Evolutionary conservation across 2,329 filamentous ascomycete species (phyloP).

Genomic region (Diaporthe ilicicola): DNA sequence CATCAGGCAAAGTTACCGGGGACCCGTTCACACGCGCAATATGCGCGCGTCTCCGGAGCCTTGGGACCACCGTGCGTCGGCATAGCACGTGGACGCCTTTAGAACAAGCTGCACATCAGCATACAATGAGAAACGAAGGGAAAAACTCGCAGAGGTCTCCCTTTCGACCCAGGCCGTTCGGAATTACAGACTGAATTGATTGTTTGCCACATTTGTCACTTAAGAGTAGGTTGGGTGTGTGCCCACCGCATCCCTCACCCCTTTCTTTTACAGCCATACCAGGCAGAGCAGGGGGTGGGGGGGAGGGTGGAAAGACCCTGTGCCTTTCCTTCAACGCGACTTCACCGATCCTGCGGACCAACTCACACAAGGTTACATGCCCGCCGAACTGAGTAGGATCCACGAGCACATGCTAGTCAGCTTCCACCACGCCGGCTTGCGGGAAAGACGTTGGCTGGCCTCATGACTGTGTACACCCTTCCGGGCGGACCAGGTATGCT

Average conservation of each 20-base stretch:
- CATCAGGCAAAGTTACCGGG: not conserved
- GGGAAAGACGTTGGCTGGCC: conserved; percentile 7
- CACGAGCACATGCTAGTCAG: not conserved
- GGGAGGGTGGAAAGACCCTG: no score
- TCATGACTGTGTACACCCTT: conserved; percentile 9
- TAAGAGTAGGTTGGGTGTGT: not conserved
- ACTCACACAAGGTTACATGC: not conserved
- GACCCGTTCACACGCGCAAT: conserved; percentile 21
- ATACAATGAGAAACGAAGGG: not conserved
- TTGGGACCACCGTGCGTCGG: conserved; percentile 4
- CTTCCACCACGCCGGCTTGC: conserved; percentile 4
- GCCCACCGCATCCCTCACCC: not conserved
- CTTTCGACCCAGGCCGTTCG: not conserved
- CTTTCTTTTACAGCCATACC: conserved; percentile 16
- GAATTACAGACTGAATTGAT: not conserved
- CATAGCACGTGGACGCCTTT: not conserved
- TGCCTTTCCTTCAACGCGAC: not conserved
- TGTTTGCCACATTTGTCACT: not conserved
- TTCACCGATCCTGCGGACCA: not conserved
- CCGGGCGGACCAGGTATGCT: not conserved
- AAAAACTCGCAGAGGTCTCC: not conserved
- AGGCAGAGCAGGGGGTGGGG: not conserved
- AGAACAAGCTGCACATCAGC: not conserved
- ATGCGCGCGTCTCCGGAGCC: conserved; percentile 16
- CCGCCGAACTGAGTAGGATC: not conserved